Evolutionary conservation across 2,329 filamentous ascomycete genomes (phyloP).

Genomic region (Paraconiothyrium sp.): DNA sequence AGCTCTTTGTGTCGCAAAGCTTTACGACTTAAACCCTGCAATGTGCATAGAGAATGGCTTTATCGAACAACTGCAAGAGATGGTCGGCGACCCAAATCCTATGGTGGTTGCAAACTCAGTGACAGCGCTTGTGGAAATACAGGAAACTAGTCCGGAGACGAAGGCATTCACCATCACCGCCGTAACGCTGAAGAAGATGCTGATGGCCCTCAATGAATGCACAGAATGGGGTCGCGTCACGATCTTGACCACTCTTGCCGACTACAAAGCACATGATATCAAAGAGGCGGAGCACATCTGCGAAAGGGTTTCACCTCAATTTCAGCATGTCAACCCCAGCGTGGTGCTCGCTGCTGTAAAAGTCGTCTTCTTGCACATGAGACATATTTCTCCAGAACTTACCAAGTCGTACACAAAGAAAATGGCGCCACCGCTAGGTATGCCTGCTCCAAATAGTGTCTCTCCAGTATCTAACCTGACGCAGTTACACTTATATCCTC

Average conservation of each 20-base stretch:
- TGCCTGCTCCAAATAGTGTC: slow-evolving; percentile 28
- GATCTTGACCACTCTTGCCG: slow-evolving; percentile 86
- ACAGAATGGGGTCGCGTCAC: slow-evolving; percentile 98
- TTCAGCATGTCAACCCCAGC: slow-evolving; percentile 97
- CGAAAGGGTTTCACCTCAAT: slow-evolving; percentile 93
- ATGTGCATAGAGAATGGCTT: slow-evolving; percentile 98
- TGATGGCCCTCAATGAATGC: slow-evolving; percentile 96
- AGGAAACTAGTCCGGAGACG: slow-evolving; percentile 89
- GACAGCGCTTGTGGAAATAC: slow-evolving; percentile 90
- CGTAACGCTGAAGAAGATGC: slow-evolving; percentile 87
- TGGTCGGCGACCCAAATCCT: slow-evolving; percentile 96
- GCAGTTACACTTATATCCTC: slow-evolving; percentile 94
- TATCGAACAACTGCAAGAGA: slow-evolving; percentile 88
- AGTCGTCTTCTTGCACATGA: slow-evolving; percentile 97
- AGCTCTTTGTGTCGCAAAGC: slow-evolving; percentile 95
- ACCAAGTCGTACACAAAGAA: slow-evolving; percentile 92
- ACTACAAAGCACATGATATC: slow-evolving; percentile 85
- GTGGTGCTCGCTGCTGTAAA: slow-evolving; percentile 98
- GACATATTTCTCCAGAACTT: slow-evolving; percentile 77
- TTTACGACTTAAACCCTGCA: slow-evolving; percentile 91
- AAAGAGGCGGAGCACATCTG: slow-evolving; percentile 99
- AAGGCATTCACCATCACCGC: slow-evolving; percentile 84
- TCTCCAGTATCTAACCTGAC: slow-evolving; percentile 33
- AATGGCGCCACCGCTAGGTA: slow-evolving; percentile 95
- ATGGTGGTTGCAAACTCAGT: slow-evolving; percentile 99